Evolutionary conservation across 2,329 filamentous ascomycete genomes (phyloP), one percentile per base, ranked within the genome.

Genomic region (Aspergillus melleus): DNA sequence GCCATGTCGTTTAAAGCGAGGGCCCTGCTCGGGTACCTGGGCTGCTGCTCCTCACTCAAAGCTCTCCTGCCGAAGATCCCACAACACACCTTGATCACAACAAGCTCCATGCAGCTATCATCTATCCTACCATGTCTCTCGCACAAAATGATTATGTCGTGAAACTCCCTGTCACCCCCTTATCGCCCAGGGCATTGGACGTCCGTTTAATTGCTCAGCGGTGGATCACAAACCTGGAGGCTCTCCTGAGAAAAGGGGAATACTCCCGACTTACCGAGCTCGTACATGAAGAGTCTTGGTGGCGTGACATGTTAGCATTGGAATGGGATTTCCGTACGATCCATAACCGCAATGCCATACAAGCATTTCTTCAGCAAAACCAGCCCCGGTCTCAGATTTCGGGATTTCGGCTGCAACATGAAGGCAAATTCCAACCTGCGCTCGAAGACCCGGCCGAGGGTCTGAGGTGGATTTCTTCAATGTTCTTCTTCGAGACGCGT

Each of bases 271-370:
- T 73, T 11, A 30, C 60, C 24, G 32, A 56, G 1, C 63, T 78
- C 6, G 74, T 79, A 52, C 73, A 77, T 14, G 46, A 64, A 19
- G 74, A 76, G n/a, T 76, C 76, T 10, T 77, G 74, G 72, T 77
- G 76, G 74, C 72, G 76, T 4, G 76, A 79, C 32, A 74, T 75
- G 63, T 65, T 78, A n/a, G 71, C 70, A 6, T 61, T 79, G 12
- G 72, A 74, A 46, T 78, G 76, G 76, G 73, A 78, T 42, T 68
- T 77, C 54, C 76, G 71, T 19, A 75, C 75, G 5, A 64, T 77
- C 22, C 69, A 72, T 36, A 69, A 66, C 3, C 66, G 66, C n/a
- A 52, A 64, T 1, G 67, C 69, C 6, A 77, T 78, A 22, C 60
- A 68, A 22, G 61, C 64, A 2, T 76, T 75, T 57, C 62, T 79